Conservation (phyloP, 176 grass and related monocot genomes). For the maize (Zea mays) region DNA sequence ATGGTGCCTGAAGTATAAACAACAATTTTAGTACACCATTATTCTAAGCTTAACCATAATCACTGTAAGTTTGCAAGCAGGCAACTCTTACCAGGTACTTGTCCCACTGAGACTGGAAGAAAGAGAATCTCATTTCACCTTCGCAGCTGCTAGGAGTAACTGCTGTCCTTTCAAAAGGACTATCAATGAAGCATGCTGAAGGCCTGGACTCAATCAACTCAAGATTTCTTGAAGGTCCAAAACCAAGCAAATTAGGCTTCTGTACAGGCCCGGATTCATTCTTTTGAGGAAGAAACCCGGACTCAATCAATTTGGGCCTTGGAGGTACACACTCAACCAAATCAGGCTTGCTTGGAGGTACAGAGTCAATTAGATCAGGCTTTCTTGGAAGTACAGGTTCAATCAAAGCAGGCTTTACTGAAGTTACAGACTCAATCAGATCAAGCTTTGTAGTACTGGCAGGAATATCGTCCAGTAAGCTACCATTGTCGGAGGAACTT, state of each 20-base stretch:
- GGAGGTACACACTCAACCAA: not conserved
- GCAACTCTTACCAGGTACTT: conserved; percentile 47
- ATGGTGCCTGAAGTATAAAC: conserved; percentile 37
- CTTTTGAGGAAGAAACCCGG: conserved; percentile 11
- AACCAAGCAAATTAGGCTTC: conserved; percentile 38
- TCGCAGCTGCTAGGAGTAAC: conserved; percentile 33
- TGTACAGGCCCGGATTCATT: not conserved
- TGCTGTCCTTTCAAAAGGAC: conserved; percentile 36
- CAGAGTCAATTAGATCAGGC: conserved; percentile 6
- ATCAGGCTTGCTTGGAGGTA: conserved; percentile 20
- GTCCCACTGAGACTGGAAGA: conserved; percentile 65
- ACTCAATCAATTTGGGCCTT: conserved; percentile 15
- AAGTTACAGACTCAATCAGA: conserved; percentile 14
- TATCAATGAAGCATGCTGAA: conserved; percentile 41
- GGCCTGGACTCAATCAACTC: conserved; percentile 34
- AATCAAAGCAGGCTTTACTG: conserved; percentile 18
- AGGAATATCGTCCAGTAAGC: conserved; percentile 46
- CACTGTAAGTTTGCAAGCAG: conserved; percentile 23
- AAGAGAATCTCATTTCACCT: conserved; percentile 54
- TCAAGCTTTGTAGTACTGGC: conserved; percentile 27
- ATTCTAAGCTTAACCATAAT: conserved; percentile 12
- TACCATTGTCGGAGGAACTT: conserved; percentile 42
- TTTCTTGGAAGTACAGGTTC: not conserved
- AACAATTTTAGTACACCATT: conserved; percentile 18
- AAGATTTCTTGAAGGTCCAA: conserved; percentile 34